Base-by-base conservation (phyloP, 2,329 filamentous ascomycete genomes). In the Zymoseptoria brevis region DNA sequence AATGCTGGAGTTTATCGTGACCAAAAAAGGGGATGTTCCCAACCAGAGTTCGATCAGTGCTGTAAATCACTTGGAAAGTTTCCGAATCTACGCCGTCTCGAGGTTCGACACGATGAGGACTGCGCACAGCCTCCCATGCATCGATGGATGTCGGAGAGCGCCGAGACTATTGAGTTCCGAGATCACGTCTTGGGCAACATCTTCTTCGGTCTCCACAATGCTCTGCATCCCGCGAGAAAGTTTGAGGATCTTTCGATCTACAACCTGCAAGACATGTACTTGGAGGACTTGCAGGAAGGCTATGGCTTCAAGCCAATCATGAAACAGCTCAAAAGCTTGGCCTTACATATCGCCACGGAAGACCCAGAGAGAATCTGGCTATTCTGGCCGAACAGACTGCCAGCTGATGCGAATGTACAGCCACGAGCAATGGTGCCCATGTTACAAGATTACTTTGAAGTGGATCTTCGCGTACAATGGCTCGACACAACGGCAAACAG, bases 221-320 rank as follows among this genome's bases (percentile, higher is more conserved):
- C 5, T 5, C 22, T 24, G 3, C 56, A 59, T 26, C 57, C 59
- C 4, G 56, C 54, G 4, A 8, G 2, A 61, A 62, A 11, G 35
- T 6, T 69, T 2, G 50, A 62, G 11, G 58, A 52, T 8, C 53
- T 72, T 2, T 61, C 62, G 1, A 62, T 72, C 35, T 59, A 64
- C 21, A 68, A 72, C 22, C 21, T 72, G 22, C 68, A 71, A 50
- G 66, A 69, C 50, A 30, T 58, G 3, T 56, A 59, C 0, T 19
- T 59, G 5, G 50, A 61, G 2, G 22, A 24, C 22, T 24, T 24
- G 22, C 22, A 24, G 22, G 22, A 24, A 24, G 22, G 22, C 22
- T 24, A 24, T 24, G 22, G 22, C n/a, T 72, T 71, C 51, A 26
- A 54, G 19, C 19, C 56, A 0, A 59, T 70, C 19, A 30, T 66